Evolutionary conservation across 306 rosid genomes (phyloP), one percentile per base, ranked within the genome.

Genomic region (Glycine tomentella): DNA sequence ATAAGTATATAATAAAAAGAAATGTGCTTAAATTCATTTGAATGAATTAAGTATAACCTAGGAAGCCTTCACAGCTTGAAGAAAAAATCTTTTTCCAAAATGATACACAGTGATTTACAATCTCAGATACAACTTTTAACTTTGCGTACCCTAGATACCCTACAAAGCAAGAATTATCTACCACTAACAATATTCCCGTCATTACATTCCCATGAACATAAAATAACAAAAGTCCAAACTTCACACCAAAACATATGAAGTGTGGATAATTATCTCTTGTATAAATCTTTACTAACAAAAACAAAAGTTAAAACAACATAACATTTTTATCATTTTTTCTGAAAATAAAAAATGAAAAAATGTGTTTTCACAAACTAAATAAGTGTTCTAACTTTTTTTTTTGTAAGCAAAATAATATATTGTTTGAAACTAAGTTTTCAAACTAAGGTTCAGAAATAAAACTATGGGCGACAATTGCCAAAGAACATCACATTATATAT

Each of bases 51-150:
- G 48, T 6, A 31, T 33, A 11, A 34, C 46, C 45, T 13, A 63
- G 69, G 52, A 49, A n/a, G 11, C 48, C 64, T 61, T 67, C 44
- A 80, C n/a, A 50, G 36, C 34, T 17, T 50, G 68, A 61, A 49
- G 50, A 53, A 80, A 36, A 5, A 33, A 8, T 6, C 17, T 36
- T 8, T 14, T 36, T 9, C 17, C 7, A 75, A 16, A 49, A 20
- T 49, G 17, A 63, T 17, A 61, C 3, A 58, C 33, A n/a, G 13
- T 59, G 36, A 46, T 58, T 16, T 62, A 80, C 56, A 9, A 20
- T 5, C 10, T 56, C 40, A 10, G 0, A 40, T 31, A 8, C 13
- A 20, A 59, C 1, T 3, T 34, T 33, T 46, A 33, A 48, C 64
- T 3, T 36, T 1, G 3, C 11, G 59, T 56, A 53, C 59, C 61